Evolutionary conservation across 1,284 basidiomycete species (phyloP).

Genomic region (Takashimella koratensis): DNA sequence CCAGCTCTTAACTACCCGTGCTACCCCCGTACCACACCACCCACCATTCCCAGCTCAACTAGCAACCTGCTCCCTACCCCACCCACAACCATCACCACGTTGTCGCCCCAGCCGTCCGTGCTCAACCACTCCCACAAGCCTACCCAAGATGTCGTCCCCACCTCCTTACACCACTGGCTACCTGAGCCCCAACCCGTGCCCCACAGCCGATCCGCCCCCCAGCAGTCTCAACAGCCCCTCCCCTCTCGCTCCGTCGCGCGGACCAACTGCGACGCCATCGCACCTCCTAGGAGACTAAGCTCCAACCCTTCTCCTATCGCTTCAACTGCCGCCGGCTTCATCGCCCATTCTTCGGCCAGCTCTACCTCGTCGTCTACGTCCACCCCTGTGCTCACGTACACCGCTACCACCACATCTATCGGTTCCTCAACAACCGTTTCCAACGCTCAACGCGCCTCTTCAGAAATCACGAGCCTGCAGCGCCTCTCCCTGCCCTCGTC

Average conservation of each 20-base stretch:
- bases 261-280: background rate
- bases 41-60: background rate
- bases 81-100: background rate
- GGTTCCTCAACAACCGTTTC: background rate
- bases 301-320: background rate
- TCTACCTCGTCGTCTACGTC: background rate
- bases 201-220: too few relatives aligned
- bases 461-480: too few relatives aligned
- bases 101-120: background rate
- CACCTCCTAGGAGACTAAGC: background rate
- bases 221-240: too few relatives aligned
- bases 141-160: background rate
- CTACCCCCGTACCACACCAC: background rate
- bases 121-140: background rate
- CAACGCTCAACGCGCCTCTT: too few relatives aligned
- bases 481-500: too few relatives aligned
- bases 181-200: too few relatives aligned
- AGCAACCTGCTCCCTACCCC: background rate
- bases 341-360: background rate
- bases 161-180: too few relatives aligned
- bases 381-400: constrained; percentile 7
- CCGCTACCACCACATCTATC: background rate
- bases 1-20: too few relatives aligned
- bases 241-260: background rate
- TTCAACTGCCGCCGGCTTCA: background rate